A percentile compares a stretch with the other conserved stretches of the same genome.
Conservation (phyloP, 139 green algal genomes). For the Eudorina sp. region DNA sequence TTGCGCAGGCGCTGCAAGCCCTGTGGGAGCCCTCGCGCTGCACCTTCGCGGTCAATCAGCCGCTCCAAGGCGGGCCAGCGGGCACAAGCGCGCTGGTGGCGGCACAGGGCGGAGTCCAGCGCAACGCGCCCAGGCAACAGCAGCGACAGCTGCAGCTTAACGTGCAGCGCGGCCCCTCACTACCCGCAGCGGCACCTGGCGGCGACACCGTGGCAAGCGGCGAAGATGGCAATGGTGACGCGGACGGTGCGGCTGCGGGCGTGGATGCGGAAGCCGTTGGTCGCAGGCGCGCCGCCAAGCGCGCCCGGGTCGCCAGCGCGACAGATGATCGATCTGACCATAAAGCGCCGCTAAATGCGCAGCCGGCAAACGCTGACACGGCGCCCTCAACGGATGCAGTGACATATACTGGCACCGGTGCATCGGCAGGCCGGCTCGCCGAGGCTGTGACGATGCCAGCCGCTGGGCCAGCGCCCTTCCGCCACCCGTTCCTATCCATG, state of each 20-base stretch:
- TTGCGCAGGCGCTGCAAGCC: conserved; percentile 65
- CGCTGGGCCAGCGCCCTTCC: neutral
- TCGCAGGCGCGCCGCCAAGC: neutral
- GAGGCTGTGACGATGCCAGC: neutral
- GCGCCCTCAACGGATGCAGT: too few species aligned
- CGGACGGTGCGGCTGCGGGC: neutral
- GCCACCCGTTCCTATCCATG: conserved; percentile 41
- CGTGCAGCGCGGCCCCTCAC: neutral
- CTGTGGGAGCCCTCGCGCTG: conserved; percentile 77
- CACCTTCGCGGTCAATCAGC: conserved; percentile 72
- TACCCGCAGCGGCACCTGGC: neutral
- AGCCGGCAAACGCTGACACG: too few species aligned
- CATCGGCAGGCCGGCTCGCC: too few species aligned
- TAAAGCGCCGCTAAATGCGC: too few species aligned
- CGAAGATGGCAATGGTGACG: neutral
- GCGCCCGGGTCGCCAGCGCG: neutral
- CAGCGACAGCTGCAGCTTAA: conserved; percentile 17
- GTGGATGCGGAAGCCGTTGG: conserved; percentile 36
- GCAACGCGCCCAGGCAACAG: neutral
- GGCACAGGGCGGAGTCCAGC: neutral
- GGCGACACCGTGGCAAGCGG: neutral
- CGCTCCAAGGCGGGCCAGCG: neutral
- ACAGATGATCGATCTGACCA: neutral
- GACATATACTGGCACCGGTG: too few species aligned
- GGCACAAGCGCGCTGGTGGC: neutral